These are phyloP conservation scores for Tetracladium marchalianum DNA, from an alignment of 495 filamentous ascomycete species.

Conservation along the genomic window DNA sequence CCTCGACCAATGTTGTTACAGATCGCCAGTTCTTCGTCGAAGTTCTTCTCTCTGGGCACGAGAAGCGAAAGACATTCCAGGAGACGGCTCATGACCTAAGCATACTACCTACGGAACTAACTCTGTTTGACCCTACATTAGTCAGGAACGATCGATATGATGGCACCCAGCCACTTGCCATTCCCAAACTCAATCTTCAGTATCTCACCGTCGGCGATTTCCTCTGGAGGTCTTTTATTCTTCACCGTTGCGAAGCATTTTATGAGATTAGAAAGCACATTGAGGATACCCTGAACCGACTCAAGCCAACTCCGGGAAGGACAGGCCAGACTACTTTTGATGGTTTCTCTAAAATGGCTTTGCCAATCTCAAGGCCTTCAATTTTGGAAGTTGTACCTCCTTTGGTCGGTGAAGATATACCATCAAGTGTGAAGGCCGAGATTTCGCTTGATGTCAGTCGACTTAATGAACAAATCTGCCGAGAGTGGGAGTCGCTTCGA, in stretches of 20 bases:
- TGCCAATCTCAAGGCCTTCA: slow-evolving; percentile 76
- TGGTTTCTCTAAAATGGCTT: slow-evolving; percentile 85
- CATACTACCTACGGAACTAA: slow-evolving; percentile 72
- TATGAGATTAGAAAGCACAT: slow-evolving; percentile 90
- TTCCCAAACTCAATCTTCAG: slow-evolving; percentile 92
- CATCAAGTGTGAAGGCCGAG: slow-evolving; percentile 80
- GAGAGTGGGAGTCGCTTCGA: slow-evolving; percentile 86
- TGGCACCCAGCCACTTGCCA: slow-evolving; percentile 77
- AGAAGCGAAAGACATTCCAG: slow-evolving; percentile 74
- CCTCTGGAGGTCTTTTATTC: slow-evolving; percentile 81
- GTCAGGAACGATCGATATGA: slow-evolving; percentile 82
- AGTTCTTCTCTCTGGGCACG: slow-evolving; percentile 64
- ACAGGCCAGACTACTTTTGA: slow-evolving; percentile 60
- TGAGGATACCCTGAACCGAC: slow-evolving; percentile 66
- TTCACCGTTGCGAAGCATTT: slow-evolving; percentile 87
- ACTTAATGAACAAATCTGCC: slow-evolving; percentile 60
- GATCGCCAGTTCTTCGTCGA: slow-evolving; percentile 66
- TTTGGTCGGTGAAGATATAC: slow-evolving; percentile 73
- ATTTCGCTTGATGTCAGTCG: slow-evolving; percentile 78
- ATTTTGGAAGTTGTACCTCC: slow-evolving; percentile 81
- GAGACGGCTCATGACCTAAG: slow-evolving; percentile 60
- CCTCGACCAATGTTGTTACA: slow-evolving; percentile 47
- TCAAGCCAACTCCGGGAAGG: slow-evolving; percentile 58
- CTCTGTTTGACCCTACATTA: slow-evolving; percentile 78
- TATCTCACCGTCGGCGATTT: slow-evolving; percentile 95